phyloP scores from a whole-genome alignment of 495 filamentous ascomycete species.

The Choiromyces venosus region DNA sequence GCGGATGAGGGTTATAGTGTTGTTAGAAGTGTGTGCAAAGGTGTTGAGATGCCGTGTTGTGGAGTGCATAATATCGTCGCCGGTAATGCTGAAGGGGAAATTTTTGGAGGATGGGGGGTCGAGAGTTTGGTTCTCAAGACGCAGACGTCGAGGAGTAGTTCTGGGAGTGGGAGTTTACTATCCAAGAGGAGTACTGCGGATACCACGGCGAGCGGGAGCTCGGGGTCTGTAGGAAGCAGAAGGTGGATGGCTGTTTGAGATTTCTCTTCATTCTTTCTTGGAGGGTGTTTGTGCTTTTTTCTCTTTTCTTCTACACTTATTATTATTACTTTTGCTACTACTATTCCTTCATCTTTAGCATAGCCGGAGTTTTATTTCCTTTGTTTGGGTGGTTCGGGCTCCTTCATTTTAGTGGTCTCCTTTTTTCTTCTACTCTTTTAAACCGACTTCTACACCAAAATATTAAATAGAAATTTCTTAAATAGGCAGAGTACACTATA shows the following conservation, averaged over 20 bases:
- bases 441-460: neutral
- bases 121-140: conserved; percentile 14
- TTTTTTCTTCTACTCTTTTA: neutral
- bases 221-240: conserved; percentile 10
- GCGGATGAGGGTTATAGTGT: conserved; percentile 40
- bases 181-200: conserved; percentile 20
- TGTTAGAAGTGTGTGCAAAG: conserved; percentile 15
- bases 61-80: conserved; percentile 14
- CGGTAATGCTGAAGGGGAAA: conserved; percentile 3
- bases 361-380: neutral
- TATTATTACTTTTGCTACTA: neutral
- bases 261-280: neutral
- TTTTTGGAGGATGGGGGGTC: conserved; percentile 23
- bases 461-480: neutral
- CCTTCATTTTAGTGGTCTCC: neutral
- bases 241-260: conserved; percentile 26
- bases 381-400: neutral
- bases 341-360: neutral
- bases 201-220: conserved; percentile 12
- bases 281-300: conserved; percentile 15
- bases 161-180: conserved; percentile 4
- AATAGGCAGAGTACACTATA: neutral
- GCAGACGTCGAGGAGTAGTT: conserved; percentile 17
- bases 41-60: conserved; percentile 21
- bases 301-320: neutral